phyloP scores from a whole-genome alignment of 257 asterid species.

The Solanum rostratum region DNA sequence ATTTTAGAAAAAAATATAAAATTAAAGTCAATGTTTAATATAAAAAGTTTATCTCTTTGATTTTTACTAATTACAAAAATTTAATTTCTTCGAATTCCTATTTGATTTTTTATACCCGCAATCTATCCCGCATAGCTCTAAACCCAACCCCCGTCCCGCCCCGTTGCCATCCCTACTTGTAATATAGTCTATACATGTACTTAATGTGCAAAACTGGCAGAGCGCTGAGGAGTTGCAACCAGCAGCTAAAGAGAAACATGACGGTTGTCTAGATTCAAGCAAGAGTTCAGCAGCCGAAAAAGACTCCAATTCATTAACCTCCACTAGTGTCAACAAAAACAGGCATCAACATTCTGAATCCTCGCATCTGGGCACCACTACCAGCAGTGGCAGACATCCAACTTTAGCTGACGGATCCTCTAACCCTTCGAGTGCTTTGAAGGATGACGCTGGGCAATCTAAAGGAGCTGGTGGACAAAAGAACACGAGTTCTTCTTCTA shows the following conservation, averaged over 20 bases:
- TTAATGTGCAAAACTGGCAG: conserved; percentile 17
- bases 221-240: conserved; percentile 20
- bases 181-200: neutral
- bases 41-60: no score
- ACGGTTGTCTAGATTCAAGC: conserved; percentile 5
- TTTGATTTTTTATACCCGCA: no score
- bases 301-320: conserved; percentile 9
- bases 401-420: conserved; percentile 6
- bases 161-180: no score
- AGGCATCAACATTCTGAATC: conserved; percentile 1
- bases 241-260: conserved; percentile 11
- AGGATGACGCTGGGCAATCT: conserved; percentile 4
- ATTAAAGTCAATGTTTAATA: no score
- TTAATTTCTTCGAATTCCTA: no score
- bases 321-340: neutral
- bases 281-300: conserved; percentile 9
- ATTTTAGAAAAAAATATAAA: no score
- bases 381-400: conserved; percentile 3
- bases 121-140: no score
- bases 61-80: no score
- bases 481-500: conserved; percentile 9
- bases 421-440: conserved; percentile 2
- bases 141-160: no score
- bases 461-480: conserved; percentile 2
- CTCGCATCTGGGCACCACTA: neutral